Base-by-base conservation (phyloP, 2,329 filamentous ascomycete genomes). In the Cercospora berteroae region DNA sequence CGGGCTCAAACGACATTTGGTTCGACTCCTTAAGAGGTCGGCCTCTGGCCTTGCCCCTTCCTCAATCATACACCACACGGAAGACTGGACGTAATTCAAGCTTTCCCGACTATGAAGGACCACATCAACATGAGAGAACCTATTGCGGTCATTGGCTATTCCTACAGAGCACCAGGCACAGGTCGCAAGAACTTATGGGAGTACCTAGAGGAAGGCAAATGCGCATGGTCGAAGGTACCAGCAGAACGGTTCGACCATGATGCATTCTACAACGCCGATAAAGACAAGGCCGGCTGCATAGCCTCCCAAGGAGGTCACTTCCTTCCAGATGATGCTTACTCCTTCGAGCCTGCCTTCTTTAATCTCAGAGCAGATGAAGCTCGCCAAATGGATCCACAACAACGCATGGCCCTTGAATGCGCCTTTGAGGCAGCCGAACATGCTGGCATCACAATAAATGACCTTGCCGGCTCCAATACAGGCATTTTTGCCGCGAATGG, bases 391-490 rank as follows among this genome's bases (percentile, higher is more conserved):
- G 68, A 67, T 48, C 66, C 68, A 13, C 64, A 69, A 59, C 65
- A 70, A 7, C 68, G 65, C 13, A n/a, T 57, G 33, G 12, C 63
- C 16, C 58, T 70, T 9, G 66, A 69, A 20, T 52, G 60, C 9
- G 64, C 60, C 2, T 60, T 48, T 27, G 60, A 66, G 29, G 52
- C 52, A 20, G 25, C 52, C 3, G 64, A 69, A 13, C 56, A 69
- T 13, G 91, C 94, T 5, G 69, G 69, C 12, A 60, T 64, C 5
- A n/a, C 42, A 8, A 44, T 69, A 12, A 33, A 50, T 18, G 58
- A 31, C 7, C 27, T 69, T 8, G 65, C 64, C 27, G 69, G 67
- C 39, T 39, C 60, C 13, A 33, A 66, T 10, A 64, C 63, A 2
- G 64, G 67, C 13, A 67, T 71, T 5, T 71, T 65, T 36, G 65